These are phyloP conservation scores for Penicillium waksmanii DNA, from an alignment of 495 filamentous ascomycete species.

Conservation along the genomic window DNA sequence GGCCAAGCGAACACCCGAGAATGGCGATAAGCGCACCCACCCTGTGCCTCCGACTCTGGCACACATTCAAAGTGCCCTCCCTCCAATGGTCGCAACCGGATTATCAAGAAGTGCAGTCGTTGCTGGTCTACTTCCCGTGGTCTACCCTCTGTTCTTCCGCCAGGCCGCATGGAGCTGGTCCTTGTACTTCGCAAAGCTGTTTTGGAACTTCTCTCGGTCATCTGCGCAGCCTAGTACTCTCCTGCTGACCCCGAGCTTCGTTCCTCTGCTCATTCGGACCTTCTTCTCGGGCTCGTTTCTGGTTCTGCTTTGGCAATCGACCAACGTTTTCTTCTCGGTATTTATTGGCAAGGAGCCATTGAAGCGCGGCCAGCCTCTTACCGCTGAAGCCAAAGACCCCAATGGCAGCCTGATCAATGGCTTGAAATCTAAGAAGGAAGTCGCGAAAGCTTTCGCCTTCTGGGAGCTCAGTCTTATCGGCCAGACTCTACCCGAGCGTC, in stretches of 20 bases:
- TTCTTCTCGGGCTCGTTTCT: slow-evolving; percentile 67
- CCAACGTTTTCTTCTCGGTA: slow-evolving; percentile 74
- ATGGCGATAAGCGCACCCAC: slow-evolving; percentile 41
- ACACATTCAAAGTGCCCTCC: slow-evolving; percentile 34
- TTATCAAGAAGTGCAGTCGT: slow-evolving; percentile 48
- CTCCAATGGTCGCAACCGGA: slow-evolving; percentile 29
- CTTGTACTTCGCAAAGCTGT: slow-evolving; percentile 66
- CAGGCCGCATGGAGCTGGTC: slow-evolving; percentile 66
- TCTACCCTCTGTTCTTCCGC: slow-evolving; percentile 70
- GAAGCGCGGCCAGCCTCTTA: slow-evolving; percentile 82
- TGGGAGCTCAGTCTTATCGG: slow-evolving; percentile 88
- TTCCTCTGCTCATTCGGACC: slow-evolving; percentile 62
- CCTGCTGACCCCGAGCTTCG: slow-evolving; percentile 58
- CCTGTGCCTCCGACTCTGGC: slow-evolving; percentile 38
- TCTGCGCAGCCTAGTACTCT: slow-evolving; percentile 58
- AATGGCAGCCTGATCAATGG: slow-evolving; percentile 89
- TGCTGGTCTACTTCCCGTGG: slow-evolving; percentile 48
- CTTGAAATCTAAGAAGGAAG: slow-evolving; percentile 65
- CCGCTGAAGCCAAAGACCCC: slow-evolving; percentile 81
- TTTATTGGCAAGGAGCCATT: slow-evolving; percentile 80
- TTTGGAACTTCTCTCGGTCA: slow-evolving; percentile 74
- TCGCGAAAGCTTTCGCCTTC: slow-evolving; percentile 75
- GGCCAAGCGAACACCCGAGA: slow-evolving; percentile 36
- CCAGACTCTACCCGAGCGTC: slow-evolving; percentile 68
- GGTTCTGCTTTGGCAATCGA: slow-evolving; percentile 70